Evolutionary conservation across 495 filamentous ascomycete genomes (phyloP), one percentile per base, ranked within the genome.

Genomic region (Hypoxylon crocopeplum): DNA sequence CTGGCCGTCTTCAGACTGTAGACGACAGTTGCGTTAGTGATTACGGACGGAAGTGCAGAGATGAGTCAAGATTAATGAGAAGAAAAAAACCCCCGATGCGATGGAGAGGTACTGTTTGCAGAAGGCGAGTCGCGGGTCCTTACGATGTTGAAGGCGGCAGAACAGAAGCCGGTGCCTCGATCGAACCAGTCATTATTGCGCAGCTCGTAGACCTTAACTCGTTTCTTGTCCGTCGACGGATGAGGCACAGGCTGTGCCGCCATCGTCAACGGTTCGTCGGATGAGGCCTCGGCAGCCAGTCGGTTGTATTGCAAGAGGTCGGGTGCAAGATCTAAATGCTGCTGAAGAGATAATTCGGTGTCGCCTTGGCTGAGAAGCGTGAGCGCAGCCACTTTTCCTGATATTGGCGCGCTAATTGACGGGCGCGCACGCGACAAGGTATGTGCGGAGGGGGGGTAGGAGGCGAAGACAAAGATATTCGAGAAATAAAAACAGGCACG

Each of bases 181-280:
- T 98, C 94, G 72, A 92, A 97, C 94, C 94, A 98, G 83, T 98
- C 95, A 82, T 94, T 97, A 75, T 96, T 91, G 67, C 88, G 90
- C 59, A 98, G 83, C 78, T 98, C 94, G 74, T 98, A 98, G 65
- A 98, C 94, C 81, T 98, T 98, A 66, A 98, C 94, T 80, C 94
- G 89, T 81, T 93, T 96, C 83, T 89, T 91, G 75, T 93, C 90
- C 78, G 88, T 86, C 68, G 88, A 84, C 74, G 88, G 87, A 81
- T 84, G 82, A 80, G 84, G 84, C 79, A 91, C 84, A 68, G 88
- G 84, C 82, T 93, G 87, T 83, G 93, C 92, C 92, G 96, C 96
- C 73, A 78, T 82, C 67, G 67, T 64, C 82, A 77, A 74, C 68
- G 78, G 75, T 64, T 74, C 69, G 48, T 65, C 66, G 64, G 68